Evolutionary conservation across 192 early-diverging fungal genomes (phyloP).

Genomic region (Podila epigama): DNA sequence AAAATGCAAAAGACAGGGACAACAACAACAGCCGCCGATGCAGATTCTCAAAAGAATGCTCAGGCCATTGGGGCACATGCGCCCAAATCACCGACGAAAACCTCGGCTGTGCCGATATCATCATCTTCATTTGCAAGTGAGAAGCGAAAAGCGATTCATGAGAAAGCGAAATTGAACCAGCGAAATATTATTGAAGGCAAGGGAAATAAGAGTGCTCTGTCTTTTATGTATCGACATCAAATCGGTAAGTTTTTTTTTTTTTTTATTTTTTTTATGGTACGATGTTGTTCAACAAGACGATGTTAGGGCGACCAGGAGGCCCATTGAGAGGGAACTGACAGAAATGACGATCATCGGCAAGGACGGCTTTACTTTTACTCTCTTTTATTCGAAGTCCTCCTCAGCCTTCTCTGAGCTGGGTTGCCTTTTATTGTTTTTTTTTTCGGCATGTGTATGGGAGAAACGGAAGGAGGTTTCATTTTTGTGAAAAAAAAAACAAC

Average conservation of each 20-base stretch:
- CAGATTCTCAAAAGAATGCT: not conserved
- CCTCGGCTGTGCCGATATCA: not conserved
- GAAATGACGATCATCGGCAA: too few species aligned
- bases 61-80: not conserved
- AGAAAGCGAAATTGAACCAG: conserved; percentile 29
- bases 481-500: too few species aligned
- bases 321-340: too few species aligned
- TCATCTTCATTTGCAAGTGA: not conserved
- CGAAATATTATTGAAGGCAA: conserved; percentile 4
- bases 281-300: not conserved
- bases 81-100: not conserved
- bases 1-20: not conserved
- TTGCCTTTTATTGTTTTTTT: too few species aligned
- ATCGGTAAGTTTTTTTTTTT: conserved; percentile 17
- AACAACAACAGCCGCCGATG: not conserved
- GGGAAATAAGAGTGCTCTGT: conserved; percentile 17
- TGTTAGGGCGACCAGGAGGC: too few species aligned
- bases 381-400: too few species aligned
- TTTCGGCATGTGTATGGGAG: too few species aligned
- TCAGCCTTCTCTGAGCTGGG: too few species aligned
- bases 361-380: too few species aligned
- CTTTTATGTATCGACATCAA: conserved; percentile 46
- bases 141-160: conserved; percentile 3
- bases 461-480: too few species aligned
- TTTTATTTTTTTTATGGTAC: not conserved